Conservation (phyloP, 495 filamentous ascomycete species). For the Trichocladium uniseriatum region DNA sequence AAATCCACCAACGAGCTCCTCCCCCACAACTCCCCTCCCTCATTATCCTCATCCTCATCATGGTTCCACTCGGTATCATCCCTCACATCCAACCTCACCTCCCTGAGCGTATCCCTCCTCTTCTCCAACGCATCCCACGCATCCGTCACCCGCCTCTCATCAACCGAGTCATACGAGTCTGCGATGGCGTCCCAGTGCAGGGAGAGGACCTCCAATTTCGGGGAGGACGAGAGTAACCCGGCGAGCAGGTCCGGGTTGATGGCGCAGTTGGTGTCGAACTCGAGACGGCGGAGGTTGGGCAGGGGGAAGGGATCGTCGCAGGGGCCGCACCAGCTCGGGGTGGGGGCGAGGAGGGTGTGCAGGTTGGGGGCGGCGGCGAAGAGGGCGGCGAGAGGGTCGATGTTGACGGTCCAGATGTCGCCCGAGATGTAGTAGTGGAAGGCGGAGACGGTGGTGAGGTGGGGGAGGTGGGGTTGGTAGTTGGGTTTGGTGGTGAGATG, state of each 20-base stretch:
- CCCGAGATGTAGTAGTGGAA: no score
- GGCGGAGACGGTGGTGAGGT: neutral
- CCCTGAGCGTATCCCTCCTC: slow-evolving; percentile 3
- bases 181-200: slow-evolving; percentile 2
- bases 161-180: neutral
- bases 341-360: neutral
- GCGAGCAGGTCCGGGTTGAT: neutral
- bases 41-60: neutral
- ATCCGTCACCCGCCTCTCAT: neutral
- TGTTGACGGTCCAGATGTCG: no score
- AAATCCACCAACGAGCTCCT: neutral
- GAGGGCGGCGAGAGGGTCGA: neutral
- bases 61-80: neutral
- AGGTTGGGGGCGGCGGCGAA: neutral
- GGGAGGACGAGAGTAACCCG: neutral
- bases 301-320: neutral
- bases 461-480: neutral
- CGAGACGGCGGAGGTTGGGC: neutral
- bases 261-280: neutral
- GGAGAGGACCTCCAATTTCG: slow-evolving; percentile 2
- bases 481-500: neutral
- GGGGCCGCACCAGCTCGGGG: no score
- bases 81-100: slow-evolving; percentile 7
- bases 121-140: slow-evolving; percentile 5
- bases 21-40: neutral